phyloP scores from a whole-genome alignment of 2,329 filamentous ascomycete species.

The Sclerotinia borealis region DNA sequence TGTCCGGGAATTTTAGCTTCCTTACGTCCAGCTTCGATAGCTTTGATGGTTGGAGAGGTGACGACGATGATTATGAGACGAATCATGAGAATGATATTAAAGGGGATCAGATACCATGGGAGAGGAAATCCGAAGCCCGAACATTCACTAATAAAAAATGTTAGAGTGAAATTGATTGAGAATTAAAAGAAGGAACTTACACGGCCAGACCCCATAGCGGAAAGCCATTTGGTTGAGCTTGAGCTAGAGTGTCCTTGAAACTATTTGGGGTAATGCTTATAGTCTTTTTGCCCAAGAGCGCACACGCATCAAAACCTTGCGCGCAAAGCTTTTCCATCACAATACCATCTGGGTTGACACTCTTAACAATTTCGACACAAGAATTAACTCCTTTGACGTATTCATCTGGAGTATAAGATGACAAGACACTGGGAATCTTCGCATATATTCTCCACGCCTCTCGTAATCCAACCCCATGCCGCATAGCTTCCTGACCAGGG shows the following conservation, averaged over 20 bases:
- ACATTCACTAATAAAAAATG: not conserved
- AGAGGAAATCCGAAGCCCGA: slow-evolving; percentile 43
- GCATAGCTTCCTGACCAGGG: slow-evolving; percentile 18
- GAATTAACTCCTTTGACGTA: slow-evolving; percentile 38
- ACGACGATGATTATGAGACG: slow-evolving; percentile 23
- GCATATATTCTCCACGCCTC: slow-evolving; percentile 7
- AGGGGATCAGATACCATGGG: slow-evolving; percentile 37
- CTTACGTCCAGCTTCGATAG: slow-evolving; percentile 27
- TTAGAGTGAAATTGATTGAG: not conserved
- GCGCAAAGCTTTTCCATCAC: slow-evolving; percentile 41
- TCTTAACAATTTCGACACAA: slow-evolving; percentile 35
- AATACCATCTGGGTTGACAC: slow-evolving; percentile 36
- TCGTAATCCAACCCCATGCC: not conserved
- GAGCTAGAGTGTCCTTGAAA: slow-evolving; percentile 37
- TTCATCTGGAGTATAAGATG: slow-evolving; percentile 35
- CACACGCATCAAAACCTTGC: slow-evolving; percentile 40
- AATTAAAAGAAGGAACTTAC: slow-evolving; percentile 29
- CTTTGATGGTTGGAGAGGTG: slow-evolving; percentile 19
- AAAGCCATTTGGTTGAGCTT: slow-evolving; percentile 35
- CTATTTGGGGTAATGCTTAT: slow-evolving; percentile 41
- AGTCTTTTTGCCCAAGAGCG: slow-evolving; percentile 32
- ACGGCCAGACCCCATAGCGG: slow-evolving; percentile 36
- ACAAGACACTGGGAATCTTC: slow-evolving; percentile 26
- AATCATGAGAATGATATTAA: slow-evolving; percentile 38
- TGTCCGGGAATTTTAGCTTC: slow-evolving; percentile 23